Evolutionary conservation across 371 early-diverging fungal species (phyloP), one percentile per base, ranked within the genome.

Genomic region (Umbelopsis sp.): DNA sequence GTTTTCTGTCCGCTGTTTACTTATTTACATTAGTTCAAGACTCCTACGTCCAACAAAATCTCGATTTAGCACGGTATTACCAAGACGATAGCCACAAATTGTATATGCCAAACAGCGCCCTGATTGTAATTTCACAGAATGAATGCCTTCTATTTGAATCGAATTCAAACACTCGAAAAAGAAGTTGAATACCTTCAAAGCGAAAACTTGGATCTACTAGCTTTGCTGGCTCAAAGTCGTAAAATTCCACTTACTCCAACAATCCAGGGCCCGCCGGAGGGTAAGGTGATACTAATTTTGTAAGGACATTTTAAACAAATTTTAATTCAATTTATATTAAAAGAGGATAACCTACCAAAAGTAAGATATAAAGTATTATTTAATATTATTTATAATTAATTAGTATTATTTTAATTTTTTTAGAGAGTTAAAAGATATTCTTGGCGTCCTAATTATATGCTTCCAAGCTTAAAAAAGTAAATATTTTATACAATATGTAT

Each of bases 151-250:
- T 57, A 35, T 32, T 29, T 57, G 57, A 35, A 14, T 16, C 57
- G 57, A 24, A 57, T 57, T 16, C 57, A 57, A 1, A 35, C 57
- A 5, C 57, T 57, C 18, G 57, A 57, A 57, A 57, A 57, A 57
- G 57, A 57, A n/a, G 9, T 57, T 35, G 57, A 57, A 57, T 8
- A 29, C 12, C 57, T 57, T 18, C 57, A 57, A 57, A 37, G 57
- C 57, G 57, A 57, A 35, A 57, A 57, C 29, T 8, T 57, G 16
- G 35, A 57, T 11, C n/a, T 57, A 29, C 57, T 37, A 14, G 29
- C 7, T 0, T 16, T 57, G 35, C 57, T 57, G 7, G 57, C 57
- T 11, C 0, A 32, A 35, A 16, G 35, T 11, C 22, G 18, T 18
- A 37, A 32, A 14, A 35, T 7, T 25, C 9, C 29, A 32, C 48